Evolutionary conservation across 2,329 filamentous ascomycete genomes (phyloP).

Genomic region (Botrytis paeoniae): DNA sequence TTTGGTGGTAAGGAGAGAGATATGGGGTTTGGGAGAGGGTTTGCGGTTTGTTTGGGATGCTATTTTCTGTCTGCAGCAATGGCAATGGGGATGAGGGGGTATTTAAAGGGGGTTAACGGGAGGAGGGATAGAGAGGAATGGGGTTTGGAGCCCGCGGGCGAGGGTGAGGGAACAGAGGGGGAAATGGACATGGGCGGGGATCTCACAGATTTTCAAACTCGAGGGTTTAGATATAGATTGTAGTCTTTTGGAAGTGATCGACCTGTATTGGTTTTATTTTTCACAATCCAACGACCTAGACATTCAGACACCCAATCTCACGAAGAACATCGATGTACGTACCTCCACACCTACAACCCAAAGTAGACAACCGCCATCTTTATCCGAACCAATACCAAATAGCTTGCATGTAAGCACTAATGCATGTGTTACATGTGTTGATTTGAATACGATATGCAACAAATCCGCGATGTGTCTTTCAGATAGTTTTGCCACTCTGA

Average conservation of each 20-base stretch:
- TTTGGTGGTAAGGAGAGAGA: conserved; percentile 25
- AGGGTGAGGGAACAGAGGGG: too few relatives aligned
- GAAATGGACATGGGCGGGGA: background rate
- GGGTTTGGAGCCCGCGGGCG: background rate
- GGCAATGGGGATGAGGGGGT: conserved; percentile 25
- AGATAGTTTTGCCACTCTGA: too few relatives aligned
- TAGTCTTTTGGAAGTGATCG: background rate
- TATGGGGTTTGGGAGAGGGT: conserved; percentile 29
- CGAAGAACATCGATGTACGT: background rate
- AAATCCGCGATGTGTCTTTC: too few relatives aligned
- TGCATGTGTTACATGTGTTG: background rate
- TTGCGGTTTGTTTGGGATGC: conserved; percentile 32
- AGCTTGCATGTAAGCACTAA: background rate
- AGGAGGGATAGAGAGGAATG: conserved; percentile 14
- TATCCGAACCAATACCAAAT: background rate
- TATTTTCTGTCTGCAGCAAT: conserved; percentile 26
- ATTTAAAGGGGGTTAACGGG: conserved; percentile 29
- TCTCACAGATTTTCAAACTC: conserved; percentile 2
- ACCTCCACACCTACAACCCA: background rate
- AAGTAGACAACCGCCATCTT: background rate
- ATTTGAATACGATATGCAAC: background rate
- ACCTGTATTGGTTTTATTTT: fast-evolving
- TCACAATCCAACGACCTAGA: background rate
- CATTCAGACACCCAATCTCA: background rate
- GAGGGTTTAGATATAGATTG: conserved; percentile 10